Evolutionary conservation across 106 monocot genomes (phyloP), one percentile per base, ranked within the genome.

Genomic region (Posidonia australis): DNA sequence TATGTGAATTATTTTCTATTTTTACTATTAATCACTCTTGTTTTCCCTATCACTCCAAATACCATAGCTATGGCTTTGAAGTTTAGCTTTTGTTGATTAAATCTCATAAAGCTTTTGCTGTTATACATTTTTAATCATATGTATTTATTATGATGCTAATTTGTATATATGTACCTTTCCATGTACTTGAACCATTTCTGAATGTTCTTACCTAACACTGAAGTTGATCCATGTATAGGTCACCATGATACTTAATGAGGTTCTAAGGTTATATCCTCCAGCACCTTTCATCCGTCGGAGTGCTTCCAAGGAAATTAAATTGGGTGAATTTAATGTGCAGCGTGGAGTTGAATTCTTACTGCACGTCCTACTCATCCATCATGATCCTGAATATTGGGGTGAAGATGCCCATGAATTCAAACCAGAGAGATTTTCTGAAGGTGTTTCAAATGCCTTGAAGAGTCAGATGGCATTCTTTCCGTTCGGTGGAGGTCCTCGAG

Each of bases 401-500:
- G 70, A 79, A 12, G 69, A 79, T 45, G 73, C 58, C 5, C 13
- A 42, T 14, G 79, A 79, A 23, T 79, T 79, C 69, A 74, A 70
- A 5, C 79, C 79, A 29, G 70, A 74, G 43, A 64, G 79, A 36
- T 74, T 79, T 44, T 1, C 44, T 20, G 74, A 79, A 54, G 78
- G 78, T 9, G 36, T 68, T 5, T 63, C 79, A 1, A 64, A 71
- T 21, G 73, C 64, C 27, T 42, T 76, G 6, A 54, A 53, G 46
- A 54, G 47, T 13, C 74, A 48, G 12, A 48, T 55, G 13, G 71
- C 78, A 18, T 92, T 82, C 81, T 84, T 82, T 43, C 84, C 92
- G 7, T 92, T 92, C 28, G 73, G 87, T 4, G 67, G 77, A 52
- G 91, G 92, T 14, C 87, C 87, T 17, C 56, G 84, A 5, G 58